Evolutionary conservation across 1,139 yeast species (phyloP).

Genomic region (Hyphopichia wangnamkhiaoensis): DNA sequence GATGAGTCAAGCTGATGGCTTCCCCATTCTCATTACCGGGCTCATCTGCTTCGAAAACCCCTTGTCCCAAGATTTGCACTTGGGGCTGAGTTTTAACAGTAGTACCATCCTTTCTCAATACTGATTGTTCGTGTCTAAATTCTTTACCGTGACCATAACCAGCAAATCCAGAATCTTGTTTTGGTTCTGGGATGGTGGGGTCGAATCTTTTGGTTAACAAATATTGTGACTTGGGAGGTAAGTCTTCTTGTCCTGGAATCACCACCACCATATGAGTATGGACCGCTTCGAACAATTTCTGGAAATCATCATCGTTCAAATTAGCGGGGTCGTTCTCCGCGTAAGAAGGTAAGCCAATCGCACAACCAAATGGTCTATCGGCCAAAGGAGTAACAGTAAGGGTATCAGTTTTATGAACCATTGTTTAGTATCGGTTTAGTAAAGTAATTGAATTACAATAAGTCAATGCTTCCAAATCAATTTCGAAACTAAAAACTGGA

Average conservation of each 20-base stretch:
- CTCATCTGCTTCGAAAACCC: constrained; percentile 64
- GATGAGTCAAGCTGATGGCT: constrained; percentile 67
- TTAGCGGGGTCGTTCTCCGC: constrained; percentile 72
- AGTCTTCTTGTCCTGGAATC: constrained; percentile 65
- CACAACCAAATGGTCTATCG: constrained; percentile 65
- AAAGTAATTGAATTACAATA: not conserved
- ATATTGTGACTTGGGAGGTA: constrained; percentile 75
- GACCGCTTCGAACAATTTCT: constrained; percentile 60
- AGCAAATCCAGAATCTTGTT: constrained; percentile 44
- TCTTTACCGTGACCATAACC: constrained; percentile 85
- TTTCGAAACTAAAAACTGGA: not conserved
- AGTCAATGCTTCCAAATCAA: not conserved
- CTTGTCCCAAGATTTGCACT: constrained; percentile 87
- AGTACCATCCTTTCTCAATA: constrained; percentile 75
- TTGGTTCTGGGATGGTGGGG: constrained; percentile 60
- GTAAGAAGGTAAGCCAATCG: constrained; percentile 61
- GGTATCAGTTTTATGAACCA: constrained; percentile 22
- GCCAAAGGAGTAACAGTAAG: constrained; percentile 49
- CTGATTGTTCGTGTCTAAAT: constrained; percentile 75
- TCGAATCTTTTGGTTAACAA: constrained; percentile 73
- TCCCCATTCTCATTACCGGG: constrained; percentile 67
- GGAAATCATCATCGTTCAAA: constrained; percentile 65
- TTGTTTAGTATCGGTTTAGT: no score
- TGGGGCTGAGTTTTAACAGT: constrained; percentile 82
- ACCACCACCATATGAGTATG: constrained; percentile 69